A percentile compares a stretch with the other conserved stretches of the same genome.
Evolutionary conservation across 768 basidiomycete species (phyloP).

Genomic region (Leccinum olivaceopallidum): DNA sequence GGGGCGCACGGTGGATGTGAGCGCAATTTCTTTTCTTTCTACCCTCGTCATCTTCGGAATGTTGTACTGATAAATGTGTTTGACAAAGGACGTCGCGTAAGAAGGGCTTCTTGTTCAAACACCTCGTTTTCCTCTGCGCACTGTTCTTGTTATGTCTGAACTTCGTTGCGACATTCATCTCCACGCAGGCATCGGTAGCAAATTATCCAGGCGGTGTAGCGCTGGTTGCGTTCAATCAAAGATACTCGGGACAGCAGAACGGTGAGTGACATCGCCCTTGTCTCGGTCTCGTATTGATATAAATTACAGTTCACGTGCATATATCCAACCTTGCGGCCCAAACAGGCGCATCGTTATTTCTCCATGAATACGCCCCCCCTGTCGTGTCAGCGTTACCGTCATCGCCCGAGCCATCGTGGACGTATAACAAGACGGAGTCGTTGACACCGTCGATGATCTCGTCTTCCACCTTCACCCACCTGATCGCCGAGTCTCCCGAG

Average conservation of each 20-base stretch:
- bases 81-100: slow-evolving; percentile 43
- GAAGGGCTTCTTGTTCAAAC: slow-evolving; percentile 49
- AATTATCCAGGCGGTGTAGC: slow-evolving; percentile 94
- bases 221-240: slow-evolving; percentile 58
- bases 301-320: slow-evolving; percentile 60
- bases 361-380: slow-evolving; percentile 66
- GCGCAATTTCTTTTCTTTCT: slow-evolving; percentile 24
- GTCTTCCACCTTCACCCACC: slow-evolving; percentile 53
- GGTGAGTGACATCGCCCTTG: slow-evolving; percentile 22
- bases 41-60: neutral
- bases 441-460: slow-evolving; percentile 46
- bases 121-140: slow-evolving; percentile 46
- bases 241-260: slow-evolving; percentile 37
- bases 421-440: slow-evolving; percentile 83
- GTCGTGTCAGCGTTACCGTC: slow-evolving; percentile 18
- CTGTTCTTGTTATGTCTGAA: slow-evolving; percentile 56
- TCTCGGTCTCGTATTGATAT: neutral
- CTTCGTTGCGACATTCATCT: slow-evolving; percentile 48
- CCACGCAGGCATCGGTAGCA: slow-evolving; percentile 55
- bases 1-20: slow-evolving; percentile 65
- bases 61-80: slow-evolving; percentile 1
- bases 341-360: slow-evolving; percentile 88
- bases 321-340: slow-evolving; percentile 86
- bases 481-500: slow-evolving; percentile 52
- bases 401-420: slow-evolving; percentile 42